Conservation (phyloP, 2,329 filamentous ascomycete genomes). For the Scleromitrula shiraiana region DNA sequence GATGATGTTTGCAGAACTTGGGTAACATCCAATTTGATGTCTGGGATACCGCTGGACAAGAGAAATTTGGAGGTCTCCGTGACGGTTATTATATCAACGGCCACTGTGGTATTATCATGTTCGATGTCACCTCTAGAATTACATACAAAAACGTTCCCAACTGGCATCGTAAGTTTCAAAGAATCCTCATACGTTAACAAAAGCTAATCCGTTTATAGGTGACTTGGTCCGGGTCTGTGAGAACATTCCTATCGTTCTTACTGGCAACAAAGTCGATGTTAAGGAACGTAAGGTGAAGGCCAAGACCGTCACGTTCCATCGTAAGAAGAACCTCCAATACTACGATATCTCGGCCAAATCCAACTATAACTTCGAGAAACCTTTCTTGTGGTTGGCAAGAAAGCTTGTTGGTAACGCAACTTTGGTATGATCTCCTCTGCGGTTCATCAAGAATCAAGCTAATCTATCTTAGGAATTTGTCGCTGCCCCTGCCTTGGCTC, state of each 20-base stretch:
- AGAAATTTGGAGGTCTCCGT: slow-evolving; percentile 99
- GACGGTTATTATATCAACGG: slow-evolving; percentile 99
- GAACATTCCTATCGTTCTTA: slow-evolving; percentile 97
- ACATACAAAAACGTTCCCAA: slow-evolving; percentile 99
- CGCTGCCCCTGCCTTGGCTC: slow-evolving; percentile 87
- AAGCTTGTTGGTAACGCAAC: slow-evolving; percentile 93
- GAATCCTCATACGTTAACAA: neutral
- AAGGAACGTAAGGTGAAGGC: slow-evolving; percentile 99
- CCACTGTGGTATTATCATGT: slow-evolving; percentile 99
- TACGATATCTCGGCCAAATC: slow-evolving; percentile 99
- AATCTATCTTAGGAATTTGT: slow-evolving; percentile 71
- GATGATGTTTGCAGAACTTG: slow-evolving; percentile 57
- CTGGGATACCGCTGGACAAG: slow-evolving; percentile 97
- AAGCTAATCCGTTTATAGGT: slow-evolving; percentile 44
- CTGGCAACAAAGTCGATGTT: slow-evolving; percentile 99
- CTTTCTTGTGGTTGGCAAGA: slow-evolving; percentile 97
- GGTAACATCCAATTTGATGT: slow-evolving; percentile 98
- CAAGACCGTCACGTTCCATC: slow-evolving; percentile 99
- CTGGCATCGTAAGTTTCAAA: slow-evolving; percentile 83
- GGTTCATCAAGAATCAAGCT: slow-evolving; percentile 13
- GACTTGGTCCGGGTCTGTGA: slow-evolving; percentile 98
- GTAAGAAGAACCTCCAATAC: slow-evolving; percentile 99
- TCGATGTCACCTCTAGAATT: slow-evolving; percentile 97
- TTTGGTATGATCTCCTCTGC: slow-evolving; percentile 50
- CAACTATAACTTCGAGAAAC: slow-evolving; percentile 99